Conservation (phyloP, 129 eudicot genomes). For the sunflower (Helianthus annuus) region HanXRQr2.0-SUNRISE NC_035433.2:1066809-1067308, state of each 20-base stretch:
- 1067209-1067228: constrained; percentile 89
- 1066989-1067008: constrained; percentile 7
- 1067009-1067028: constrained; percentile 1
- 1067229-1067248: constrained; percentile 96
- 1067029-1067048: constrained; percentile 51
- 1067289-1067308: too few relatives aligned
- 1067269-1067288: too few relatives aligned
- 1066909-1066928: constrained; percentile 74
- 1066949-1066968: constrained; percentile 5
- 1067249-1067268: constrained; percentile 61
- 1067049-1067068: constrained; percentile 78
- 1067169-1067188: constrained; percentile 89
- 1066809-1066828: not conserved
- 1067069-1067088: constrained; percentile 96
- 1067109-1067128: constrained; percentile 91
- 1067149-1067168: constrained; percentile 96
- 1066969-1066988: not conserved
- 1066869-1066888: constrained; percentile 73
- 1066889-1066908: constrained; percentile 68
- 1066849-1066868: constrained; percentile 2
- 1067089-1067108: constrained; percentile 83
- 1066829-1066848: not conserved
- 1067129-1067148: constrained; percentile 95
- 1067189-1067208: constrained; percentile 98
- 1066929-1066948: constrained; percentile 86